Evolutionary conservation across 116 monocot species (phyloP), one percentile per base, ranked within the genome.

Genomic region (Iris pallida): DNA sequence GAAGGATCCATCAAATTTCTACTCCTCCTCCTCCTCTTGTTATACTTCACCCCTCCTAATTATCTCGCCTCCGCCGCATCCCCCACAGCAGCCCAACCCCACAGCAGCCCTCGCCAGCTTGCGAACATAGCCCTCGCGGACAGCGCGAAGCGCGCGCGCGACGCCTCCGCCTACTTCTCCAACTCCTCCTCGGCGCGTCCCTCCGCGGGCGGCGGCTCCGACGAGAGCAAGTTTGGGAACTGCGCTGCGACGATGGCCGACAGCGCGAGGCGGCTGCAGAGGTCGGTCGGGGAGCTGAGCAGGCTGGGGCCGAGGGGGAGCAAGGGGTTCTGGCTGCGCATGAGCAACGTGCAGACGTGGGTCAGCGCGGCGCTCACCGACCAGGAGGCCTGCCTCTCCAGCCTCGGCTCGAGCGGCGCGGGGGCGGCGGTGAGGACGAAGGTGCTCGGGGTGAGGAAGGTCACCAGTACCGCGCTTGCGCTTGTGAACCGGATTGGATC

Each of bases 291-390:
- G 12, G 45, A 55, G 45, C 49, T 67, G 57, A 43, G 45, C 14
- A 43, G 43, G 55, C 68, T 68, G 16, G 44, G 17, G 6, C 16
- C 3, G 57, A 3, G 2, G 7, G 61, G 61, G 61, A 61, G 61
- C 44, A 14, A 12, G 15, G 53, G 11, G 57, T 57, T 55, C 57
- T 16, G 5, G 16, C 4, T 18, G 68, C 55, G 56, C 11, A 16
- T 68, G 56, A 57, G 55, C 68, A 57, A 65, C 30, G 48, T 65
- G 65, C 15, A 65, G 65, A 65, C 65, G 20, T 65, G 65, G 65
- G 51, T 65, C 16, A 65, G 51, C 51, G 46, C 65, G 8, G 65
- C 65, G 30, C 52, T 51, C 20, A 66, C 66, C 4, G 56, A 57
- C 53, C 56, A 68, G 45, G 68, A 68, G 10, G 56, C 54, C 43